A percentile compares a stretch with the other conserved stretches of the same genome.
Conservation (phyloP, 371 early-diverging fungal species). For the Rhizomucor miehei region DNA sequence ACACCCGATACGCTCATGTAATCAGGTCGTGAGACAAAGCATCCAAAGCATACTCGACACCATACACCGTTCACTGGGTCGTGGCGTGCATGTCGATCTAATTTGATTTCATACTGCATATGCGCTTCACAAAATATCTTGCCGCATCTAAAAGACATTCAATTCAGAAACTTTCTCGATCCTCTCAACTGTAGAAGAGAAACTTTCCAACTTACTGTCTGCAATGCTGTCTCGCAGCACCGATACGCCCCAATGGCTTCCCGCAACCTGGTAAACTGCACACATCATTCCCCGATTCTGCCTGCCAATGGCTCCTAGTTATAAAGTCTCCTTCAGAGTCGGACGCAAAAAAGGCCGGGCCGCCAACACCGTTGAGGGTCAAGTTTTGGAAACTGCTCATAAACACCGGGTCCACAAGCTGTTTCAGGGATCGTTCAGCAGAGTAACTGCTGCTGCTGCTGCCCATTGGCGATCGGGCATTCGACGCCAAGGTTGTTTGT, state of each 20-base stretch:
- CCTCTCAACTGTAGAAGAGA: neutral
- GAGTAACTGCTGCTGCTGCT: neutral
- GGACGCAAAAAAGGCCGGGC: slow-evolving; percentile 34
- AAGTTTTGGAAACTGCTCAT: slow-evolving; percentile 22
- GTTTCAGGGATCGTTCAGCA: slow-evolving; percentile 21
- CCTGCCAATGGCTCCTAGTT: slow-evolving; percentile 58
- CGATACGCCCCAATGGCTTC: slow-evolving; percentile 27
- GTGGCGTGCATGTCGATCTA: slow-evolving; percentile 65
- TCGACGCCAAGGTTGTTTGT: slow-evolving; percentile 24
- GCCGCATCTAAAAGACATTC: slow-evolving; percentile 60
- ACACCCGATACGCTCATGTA: slow-evolving; percentile 53
- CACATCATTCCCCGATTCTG: slow-evolving; percentile 32
- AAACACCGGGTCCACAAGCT: slow-evolving; percentile 29
- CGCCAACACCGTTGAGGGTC: slow-evolving; percentile 13
- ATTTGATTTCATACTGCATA: slow-evolving; percentile 65
- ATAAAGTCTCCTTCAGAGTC: slow-evolving; percentile 29
- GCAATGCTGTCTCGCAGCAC: slow-evolving; percentile 51
- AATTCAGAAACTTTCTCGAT: neutral
- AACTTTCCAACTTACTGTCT: slow-evolving; percentile 22
- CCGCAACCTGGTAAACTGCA: slow-evolving; percentile 46
- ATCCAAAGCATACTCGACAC: slow-evolving; percentile 76
- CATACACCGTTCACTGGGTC: slow-evolving; percentile 69
- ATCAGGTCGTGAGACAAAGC: slow-evolving; percentile 58
- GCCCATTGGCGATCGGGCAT: slow-evolving; percentile 5
- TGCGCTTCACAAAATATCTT: slow-evolving; percentile 70